These are phyloP conservation scores for Exobasidium cylindrosporum DNA, from an alignment of 1,284 basidiomycete species.

Conservation along the genomic window DNA sequence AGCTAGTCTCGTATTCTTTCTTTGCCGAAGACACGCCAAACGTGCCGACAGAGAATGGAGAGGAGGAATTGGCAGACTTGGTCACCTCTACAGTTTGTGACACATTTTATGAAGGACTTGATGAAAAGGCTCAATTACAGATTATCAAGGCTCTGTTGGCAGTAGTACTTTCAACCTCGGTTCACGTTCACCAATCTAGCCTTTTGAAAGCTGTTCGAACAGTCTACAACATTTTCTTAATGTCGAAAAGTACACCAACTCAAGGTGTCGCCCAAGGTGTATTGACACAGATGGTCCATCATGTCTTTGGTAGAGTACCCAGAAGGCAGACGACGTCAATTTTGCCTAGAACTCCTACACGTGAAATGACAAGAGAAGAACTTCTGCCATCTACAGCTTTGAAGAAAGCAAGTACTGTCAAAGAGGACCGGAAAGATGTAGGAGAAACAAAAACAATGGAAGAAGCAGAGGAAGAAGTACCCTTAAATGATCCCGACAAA, in stretches of 20 bases:
- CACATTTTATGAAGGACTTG: slow-evolving; percentile 45
- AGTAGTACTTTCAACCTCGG: slow-evolving; percentile 45
- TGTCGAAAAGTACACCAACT: slow-evolving; percentile 46
- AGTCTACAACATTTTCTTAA: slow-evolving; percentile 54
- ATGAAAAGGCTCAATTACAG: slow-evolving; percentile 46
- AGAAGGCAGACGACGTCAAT: not conserved
- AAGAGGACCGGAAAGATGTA: slow-evolving; percentile 7
- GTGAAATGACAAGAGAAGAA: not conserved
- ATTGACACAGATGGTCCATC: slow-evolving; percentile 51
- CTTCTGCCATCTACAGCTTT: not conserved
- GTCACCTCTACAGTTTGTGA: slow-evolving; percentile 55
- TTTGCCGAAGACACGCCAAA: slow-evolving; percentile 49
- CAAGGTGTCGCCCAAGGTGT: slow-evolving; percentile 53
- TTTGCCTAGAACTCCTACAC: too few relatives aligned
- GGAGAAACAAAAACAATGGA: too few relatives aligned
- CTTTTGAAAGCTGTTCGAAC: slow-evolving; percentile 58
- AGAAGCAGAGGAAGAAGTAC: slow-evolving; percentile 13
- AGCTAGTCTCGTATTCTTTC: slow-evolving; percentile 53
- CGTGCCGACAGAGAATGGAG: slow-evolving; percentile 5
- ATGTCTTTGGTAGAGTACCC: slow-evolving; percentile 51
- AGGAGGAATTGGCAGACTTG: slow-evolving; percentile 43
- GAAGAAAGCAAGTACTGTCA: not conserved
- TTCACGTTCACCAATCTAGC: slow-evolving; percentile 51
- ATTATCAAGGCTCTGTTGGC: slow-evolving; percentile 55
- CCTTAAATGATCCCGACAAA: slow-evolving; percentile 12